Conservation (phyloP, 768 basidiomycete species). For the Trichaptum fuscoviolaceum region DNA sequence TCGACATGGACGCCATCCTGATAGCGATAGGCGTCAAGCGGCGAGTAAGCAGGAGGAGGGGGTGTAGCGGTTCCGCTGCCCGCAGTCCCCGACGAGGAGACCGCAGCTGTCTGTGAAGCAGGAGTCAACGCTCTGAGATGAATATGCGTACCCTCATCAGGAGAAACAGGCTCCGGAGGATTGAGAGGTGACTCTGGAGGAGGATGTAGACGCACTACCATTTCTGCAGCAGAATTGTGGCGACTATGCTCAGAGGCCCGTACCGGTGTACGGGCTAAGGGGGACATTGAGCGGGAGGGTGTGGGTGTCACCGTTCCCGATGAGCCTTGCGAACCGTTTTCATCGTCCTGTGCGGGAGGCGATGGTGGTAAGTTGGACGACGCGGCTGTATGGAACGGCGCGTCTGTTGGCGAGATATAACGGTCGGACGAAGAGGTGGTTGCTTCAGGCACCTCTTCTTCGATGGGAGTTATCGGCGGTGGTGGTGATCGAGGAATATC, state of each 20-base stretch:
- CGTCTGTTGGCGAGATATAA: conserved; percentile 60
- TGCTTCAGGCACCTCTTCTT: conserved; percentile 51
- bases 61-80: conserved; percentile 39
- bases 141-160: conserved; percentile 68
- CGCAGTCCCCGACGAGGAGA: conserved; percentile 20
- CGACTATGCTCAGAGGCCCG: conserved; percentile 28
- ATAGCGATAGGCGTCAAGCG: conserved; percentile 80
- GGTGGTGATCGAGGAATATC: conserved; percentile 47
- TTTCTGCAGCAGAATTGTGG: conserved; percentile 61
- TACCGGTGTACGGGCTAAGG: conserved; percentile 67
- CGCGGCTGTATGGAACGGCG: conserved; percentile 52
- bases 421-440: conserved; percentile 40
- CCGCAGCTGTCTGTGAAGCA: conserved; percentile 24
- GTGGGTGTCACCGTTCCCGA: conserved; percentile 26
- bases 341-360: conserved; percentile 21
- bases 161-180: conserved; percentile 75
- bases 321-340: conserved; percentile 24
- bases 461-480: conserved; percentile 75
- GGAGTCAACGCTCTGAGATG: conserved; percentile 62
- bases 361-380: conserved; percentile 45
- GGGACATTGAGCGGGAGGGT: conserved; percentile 63
- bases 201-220: conserved; percentile 66
- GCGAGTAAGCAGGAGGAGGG: conserved; percentile 84
- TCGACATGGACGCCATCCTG: conserved; percentile 90
- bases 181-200: conserved; percentile 76